Evolutionary conservation across 805 yeast genomes (phyloP), one percentile per base, ranked within the genome.

Genomic region (Metschnikowia dekortorum): DNA sequence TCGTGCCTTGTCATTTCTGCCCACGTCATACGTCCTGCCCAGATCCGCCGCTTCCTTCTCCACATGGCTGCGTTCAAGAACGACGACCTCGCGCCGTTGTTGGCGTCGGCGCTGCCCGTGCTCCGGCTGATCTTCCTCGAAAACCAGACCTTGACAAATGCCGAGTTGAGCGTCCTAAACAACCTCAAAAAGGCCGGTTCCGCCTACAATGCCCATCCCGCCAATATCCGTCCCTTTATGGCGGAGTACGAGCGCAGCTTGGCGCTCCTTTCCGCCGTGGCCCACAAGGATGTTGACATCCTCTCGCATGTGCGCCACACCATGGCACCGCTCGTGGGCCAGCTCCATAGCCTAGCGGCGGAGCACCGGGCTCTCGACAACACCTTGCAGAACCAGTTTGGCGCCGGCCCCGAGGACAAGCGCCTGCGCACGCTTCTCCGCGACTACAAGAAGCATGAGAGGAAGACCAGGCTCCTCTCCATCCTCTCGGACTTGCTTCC

Each of bases 61-160:
- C 22, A 45, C 31, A 61, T 52, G 51, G 47, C 55, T 14, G 52
- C 18, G 29, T 53, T 68, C 49, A 70, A 69, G 49, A 59, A 69
- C 2, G 55, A 59, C 8, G 49, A 53, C 10, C 53, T 72, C 31
- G 61, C 60, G 29, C 60, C 55, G 13, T 63, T 61, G 47, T 51
- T 71, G 16, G 64, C 68, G 39, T 50, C 56, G 31, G 61, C 67
- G 13, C 54, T 64, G 2, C 75, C 75, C 7, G 62, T 68, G 30
- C 59, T 71, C 38, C 58, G 70, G 43, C 58, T 73, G 4, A 62
- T 71, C 4, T 71, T 71, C 53, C 68, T 65, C 39, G 55, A 59
- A 4, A 60, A 62, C 46, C 41, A 53, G 13, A 54, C 65, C 22
- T 51, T 67, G 39, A 63, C 73, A 1, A 57, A 58, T 8, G 58